Percentiles rank a stretch among this genome's conserved stretches.
Evolutionary conservation across 768 basidiomycete species (phyloP).

Genomic region (Wakefieldia striispora): DNA sequence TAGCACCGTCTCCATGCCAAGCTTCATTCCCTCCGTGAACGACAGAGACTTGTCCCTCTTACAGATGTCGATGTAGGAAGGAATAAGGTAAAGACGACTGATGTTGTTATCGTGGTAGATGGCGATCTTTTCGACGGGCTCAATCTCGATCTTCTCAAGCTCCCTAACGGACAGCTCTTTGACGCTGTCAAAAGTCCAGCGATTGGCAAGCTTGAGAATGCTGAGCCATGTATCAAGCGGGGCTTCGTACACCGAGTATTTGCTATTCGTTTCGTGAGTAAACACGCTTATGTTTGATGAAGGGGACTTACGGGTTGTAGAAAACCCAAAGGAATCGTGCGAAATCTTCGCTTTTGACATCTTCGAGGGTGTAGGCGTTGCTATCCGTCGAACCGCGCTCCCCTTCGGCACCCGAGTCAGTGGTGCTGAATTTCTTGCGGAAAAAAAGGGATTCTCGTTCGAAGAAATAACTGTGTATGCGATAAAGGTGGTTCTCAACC

Average conservation of each 20-base stretch:
- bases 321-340: slow-evolving; percentile 59
- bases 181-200: slow-evolving; percentile 42
- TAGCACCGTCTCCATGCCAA: slow-evolving; percentile 40
- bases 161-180: slow-evolving; percentile 38
- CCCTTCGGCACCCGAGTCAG: slow-evolving; percentile 30
- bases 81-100: slow-evolving; percentile 34
- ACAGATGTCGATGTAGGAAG: slow-evolving; percentile 36
- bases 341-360: slow-evolving; percentile 47
- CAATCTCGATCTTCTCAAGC: slow-evolving; percentile 36
- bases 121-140: slow-evolving; percentile 36
- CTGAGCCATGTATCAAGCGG: slow-evolving; percentile 40
- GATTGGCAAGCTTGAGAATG: slow-evolving; percentile 38
- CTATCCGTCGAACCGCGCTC: slow-evolving; percentile 38
- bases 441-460: slow-evolving; percentile 57
- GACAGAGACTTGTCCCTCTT: slow-evolving; percentile 36
- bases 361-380: slow-evolving; percentile 44
- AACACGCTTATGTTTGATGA: neutral
- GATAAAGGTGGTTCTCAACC: slow-evolving; percentile 57
- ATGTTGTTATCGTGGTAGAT: slow-evolving; percentile 39
- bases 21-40: slow-evolving; percentile 39
- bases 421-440: slow-evolving; percentile 31
- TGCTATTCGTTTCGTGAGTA: slow-evolving; percentile 18
- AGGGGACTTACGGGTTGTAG: slow-evolving; percentile 53
- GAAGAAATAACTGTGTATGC: slow-evolving; percentile 62
- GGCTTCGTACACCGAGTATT: slow-evolving; percentile 40